phyloP scores from a whole-genome alignment of 1,284 basidiomycete species.

The Apiotrichum laibachii region DNA sequence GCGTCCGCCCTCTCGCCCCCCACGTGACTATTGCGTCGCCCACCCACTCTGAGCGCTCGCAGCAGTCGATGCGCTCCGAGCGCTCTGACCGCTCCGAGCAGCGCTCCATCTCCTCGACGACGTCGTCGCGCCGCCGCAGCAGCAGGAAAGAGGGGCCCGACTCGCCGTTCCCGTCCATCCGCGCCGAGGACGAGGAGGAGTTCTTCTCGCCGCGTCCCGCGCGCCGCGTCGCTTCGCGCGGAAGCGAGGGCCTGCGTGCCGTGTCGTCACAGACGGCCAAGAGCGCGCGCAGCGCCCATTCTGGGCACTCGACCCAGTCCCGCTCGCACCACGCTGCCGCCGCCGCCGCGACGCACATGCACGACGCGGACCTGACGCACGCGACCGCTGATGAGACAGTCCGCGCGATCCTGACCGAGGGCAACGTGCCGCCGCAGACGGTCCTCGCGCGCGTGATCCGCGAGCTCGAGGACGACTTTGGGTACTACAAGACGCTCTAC shows the following conservation, averaged over 20 bases:
- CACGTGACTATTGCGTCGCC: not conserved
- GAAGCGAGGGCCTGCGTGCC: no score
- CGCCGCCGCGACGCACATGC: not conserved
- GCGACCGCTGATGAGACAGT: constrained; percentile 41
- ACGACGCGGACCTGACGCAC: not conserved
- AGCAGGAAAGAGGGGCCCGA: constrained; percentile 20
- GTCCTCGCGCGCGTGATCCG: constrained; percentile 71
- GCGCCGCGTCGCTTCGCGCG: no score
- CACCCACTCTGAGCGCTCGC: not conserved
- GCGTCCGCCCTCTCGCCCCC: not conserved
- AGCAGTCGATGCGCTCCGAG: not conserved
- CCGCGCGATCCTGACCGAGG: constrained; percentile 58
- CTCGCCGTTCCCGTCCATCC: constrained; percentile 74
- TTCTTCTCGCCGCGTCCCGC: constrained; percentile 65
- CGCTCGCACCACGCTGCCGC: not conserved
- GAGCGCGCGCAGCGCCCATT: no score
- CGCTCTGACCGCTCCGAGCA: not conserved
- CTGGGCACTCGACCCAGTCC: not conserved
- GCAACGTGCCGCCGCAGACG: constrained; percentile 71
- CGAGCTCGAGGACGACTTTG: constrained; percentile 85
- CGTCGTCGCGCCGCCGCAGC: constrained; percentile 3
- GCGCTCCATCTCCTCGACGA: constrained; percentile 2
- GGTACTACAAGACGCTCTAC: constrained; percentile 87
- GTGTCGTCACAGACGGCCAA: no score
- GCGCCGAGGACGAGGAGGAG: constrained; percentile 68